Conservation (phyloP, 148 eudicot species). For the Cornus suecica region DNA sequence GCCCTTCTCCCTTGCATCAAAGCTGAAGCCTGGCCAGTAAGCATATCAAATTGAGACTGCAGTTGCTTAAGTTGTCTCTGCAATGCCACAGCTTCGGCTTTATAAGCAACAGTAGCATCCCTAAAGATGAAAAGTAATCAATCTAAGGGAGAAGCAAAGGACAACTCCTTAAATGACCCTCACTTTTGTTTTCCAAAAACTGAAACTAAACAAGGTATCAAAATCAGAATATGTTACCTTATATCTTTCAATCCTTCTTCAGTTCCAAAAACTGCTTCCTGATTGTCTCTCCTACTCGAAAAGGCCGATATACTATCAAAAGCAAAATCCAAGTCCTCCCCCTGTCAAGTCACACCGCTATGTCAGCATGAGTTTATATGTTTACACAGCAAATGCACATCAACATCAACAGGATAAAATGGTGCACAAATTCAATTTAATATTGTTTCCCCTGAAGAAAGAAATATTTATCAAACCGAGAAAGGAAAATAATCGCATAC, state of each 20-base stretch:
- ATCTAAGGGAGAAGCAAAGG: background rate
- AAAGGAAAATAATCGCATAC: background rate
- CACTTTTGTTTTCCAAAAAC: background rate
- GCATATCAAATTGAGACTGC: conserved; percentile 88
- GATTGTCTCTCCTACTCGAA: conserved; percentile 89
- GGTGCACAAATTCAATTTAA: background rate
- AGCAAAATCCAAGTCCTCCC: conserved; percentile 93
- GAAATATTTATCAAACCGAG: too few species aligned
- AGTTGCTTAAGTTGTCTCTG: conserved; percentile 86
- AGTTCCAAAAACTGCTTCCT: conserved; percentile 95
- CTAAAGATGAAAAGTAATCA: conserved; percentile 32
- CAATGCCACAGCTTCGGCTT: conserved; percentile 79
- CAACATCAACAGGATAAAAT: background rate
- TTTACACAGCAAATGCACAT: conserved; percentile 1
- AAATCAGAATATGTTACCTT: conserved; percentile 37
- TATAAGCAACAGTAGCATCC: conserved; percentile 77
- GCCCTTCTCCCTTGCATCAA: conserved; percentile 92
- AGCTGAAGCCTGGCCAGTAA: conserved; percentile 80
- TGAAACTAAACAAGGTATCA: background rate
- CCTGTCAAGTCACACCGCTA: conserved; percentile 39
- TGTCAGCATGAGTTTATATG: background rate
- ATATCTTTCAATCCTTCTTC: conserved; percentile 97
- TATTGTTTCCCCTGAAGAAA: too few species aligned
- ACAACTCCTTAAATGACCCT: background rate
- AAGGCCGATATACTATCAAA: conserved; percentile 95